phyloP scores from a whole-genome alignment of 73 alveolate species.

The Uronychia binucleata region DNA sequence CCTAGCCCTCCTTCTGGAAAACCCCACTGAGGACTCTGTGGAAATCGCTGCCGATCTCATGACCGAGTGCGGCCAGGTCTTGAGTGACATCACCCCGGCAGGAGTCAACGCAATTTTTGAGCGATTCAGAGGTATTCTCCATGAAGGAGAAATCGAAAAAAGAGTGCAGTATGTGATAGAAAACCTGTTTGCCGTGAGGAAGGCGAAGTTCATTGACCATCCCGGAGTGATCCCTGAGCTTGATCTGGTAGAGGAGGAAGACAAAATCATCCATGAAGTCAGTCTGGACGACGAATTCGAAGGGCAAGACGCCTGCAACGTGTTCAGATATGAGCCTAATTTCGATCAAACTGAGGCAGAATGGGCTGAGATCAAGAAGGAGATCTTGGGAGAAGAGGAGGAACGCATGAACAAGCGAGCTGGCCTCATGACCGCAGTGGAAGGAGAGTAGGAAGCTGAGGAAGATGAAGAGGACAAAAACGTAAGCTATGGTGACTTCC shows the following conservation, averaged over 20 bases:
- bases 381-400: constrained; percentile 96
- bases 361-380: constrained; percentile 94
- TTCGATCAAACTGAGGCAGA: constrained; percentile 93
- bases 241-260: constrained; percentile 99
- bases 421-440: constrained; percentile 64
- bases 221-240: constrained; percentile 97
- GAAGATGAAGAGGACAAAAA: constrained; percentile 77
- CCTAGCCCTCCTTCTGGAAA: constrained; percentile 89
- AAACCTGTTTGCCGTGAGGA: constrained; percentile 92
- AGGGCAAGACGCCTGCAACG: constrained; percentile 92
- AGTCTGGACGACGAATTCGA: constrained; percentile 91
- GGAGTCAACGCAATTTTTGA: constrained; percentile 97
- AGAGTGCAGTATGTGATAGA: constrained; percentile 98
- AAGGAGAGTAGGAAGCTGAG: constrained; percentile 60
- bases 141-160: constrained; percentile 85
- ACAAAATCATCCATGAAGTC: constrained; percentile 95
- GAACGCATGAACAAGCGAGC: constrained; percentile 72
- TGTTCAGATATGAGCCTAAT: constrained; percentile 93
- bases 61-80: constrained; percentile 98
- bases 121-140: constrained; percentile 86
- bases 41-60: constrained; percentile 93
- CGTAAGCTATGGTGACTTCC: constrained; percentile 15
- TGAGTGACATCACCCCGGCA: constrained; percentile 92
- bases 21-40: constrained; percentile 95
- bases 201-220: constrained; percentile 84